Base-by-base conservation (phyloP, 2,329 filamentous ascomycete species). In the Paecilomyces niveus region DNA sequence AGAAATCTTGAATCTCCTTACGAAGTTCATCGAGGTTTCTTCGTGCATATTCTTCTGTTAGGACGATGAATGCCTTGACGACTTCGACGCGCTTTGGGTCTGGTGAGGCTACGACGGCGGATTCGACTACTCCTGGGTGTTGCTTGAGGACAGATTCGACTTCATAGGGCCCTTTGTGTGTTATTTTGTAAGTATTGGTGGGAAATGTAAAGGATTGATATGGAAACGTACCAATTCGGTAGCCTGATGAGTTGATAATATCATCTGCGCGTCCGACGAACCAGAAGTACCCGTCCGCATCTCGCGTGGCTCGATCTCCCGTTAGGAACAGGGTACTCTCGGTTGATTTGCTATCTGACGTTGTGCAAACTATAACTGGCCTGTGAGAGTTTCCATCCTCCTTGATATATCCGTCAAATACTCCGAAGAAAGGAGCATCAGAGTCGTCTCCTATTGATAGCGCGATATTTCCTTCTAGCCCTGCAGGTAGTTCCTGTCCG, bases 141-240 rank as follows among this genome's bases (percentile, higher is more conserved):
- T 72, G 65, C 62, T 76, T 75, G 10, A 77, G 65, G 3, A 72
- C 73, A 2, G 73, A 76, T 61, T 77, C 74, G 32, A 77, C 71
- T 66, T 77, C 74, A 61, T 76, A 76, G 0, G 74, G 74, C 7
- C 74, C 70, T 70, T 29, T 53, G 13, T 3, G 18, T 9, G 4
- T 3, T 1, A 39, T 8, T 45, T 9, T 2, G 26, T 18, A 8
- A 45, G n/a, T 45, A 21, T 18, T 45, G n/a, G n/a, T 45, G 15
- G n/a, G n/a, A 8, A 21, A 21, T 2, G n/a, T 7, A 3, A n/a
- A 45, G 8, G 7, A 5, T 2, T n/a, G 9, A 6, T 15, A n/a
- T 45, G 13, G 6, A 3, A 45, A 58, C 52, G 33, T n/a, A 58
- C 58, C 55, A 22, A 74, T 73, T 26, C 74, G 66, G 61, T 77